A percentile compares a stretch with the other conserved stretches of the same genome.
Evolutionary conservation across 371 early-diverging fungal genomes (phyloP).

Genomic region (Mucor racemosus): DNA sequence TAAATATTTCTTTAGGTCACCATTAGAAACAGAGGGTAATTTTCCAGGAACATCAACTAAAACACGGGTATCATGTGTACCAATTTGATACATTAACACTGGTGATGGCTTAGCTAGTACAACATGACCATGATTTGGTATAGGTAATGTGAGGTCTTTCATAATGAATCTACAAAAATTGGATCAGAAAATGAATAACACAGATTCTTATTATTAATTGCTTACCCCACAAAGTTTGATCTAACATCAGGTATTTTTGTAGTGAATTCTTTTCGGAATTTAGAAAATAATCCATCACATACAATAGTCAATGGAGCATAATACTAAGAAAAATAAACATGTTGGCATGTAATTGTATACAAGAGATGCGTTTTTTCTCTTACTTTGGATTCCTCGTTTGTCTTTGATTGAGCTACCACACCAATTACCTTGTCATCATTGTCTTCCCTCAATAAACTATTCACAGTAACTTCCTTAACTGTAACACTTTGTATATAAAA

Average conservation of each 20-base stretch:
- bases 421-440: conserved; percentile 56
- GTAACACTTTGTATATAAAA: conserved; percentile 57
- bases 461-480: conserved; percentile 76
- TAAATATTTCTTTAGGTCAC: conserved; percentile 71
- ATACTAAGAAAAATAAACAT: conserved; percentile 7
- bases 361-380: not conserved
- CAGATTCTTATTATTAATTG: not conserved
- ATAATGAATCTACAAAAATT: conserved; percentile 44
- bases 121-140: conserved; percentile 90
- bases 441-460: conserved; percentile 54
- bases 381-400: conserved; percentile 22
- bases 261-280: conserved; percentile 83
- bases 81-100: conserved; percentile 94
- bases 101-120: conserved; percentile 85
- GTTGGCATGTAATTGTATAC: not conserved
- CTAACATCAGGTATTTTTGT: conserved; percentile 55
- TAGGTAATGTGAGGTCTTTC: conserved; percentile 76
- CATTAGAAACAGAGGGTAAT: conserved; percentile 71
- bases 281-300: conserved; percentile 93
- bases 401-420: conserved; percentile 42
- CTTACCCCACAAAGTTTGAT: conserved; percentile 81
- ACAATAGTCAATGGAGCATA: conserved; percentile 81
- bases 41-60: conserved; percentile 93
- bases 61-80: conserved; percentile 86
- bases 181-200: not conserved